Evolutionary conservation across 1,284 basidiomycete genomes (phyloP).

Genomic region (Ustilago loliicola): DNA sequence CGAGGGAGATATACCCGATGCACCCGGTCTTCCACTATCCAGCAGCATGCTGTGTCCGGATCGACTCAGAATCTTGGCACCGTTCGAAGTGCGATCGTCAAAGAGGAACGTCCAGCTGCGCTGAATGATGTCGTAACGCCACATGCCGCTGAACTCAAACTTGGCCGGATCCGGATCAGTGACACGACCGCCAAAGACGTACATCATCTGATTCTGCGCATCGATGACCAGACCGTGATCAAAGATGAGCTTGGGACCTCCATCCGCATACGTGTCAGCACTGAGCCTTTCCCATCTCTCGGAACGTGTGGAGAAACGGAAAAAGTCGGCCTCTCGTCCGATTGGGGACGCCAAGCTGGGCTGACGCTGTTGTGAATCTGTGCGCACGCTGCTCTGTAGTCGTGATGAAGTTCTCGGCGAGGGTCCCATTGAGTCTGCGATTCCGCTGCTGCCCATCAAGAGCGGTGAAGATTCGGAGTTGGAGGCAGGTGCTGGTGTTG

Average conservation of each 20-base stretch:
- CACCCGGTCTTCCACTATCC: constrained; percentile 55
- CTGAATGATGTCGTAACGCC: constrained; percentile 66
- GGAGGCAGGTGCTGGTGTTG: constrained; percentile 28
- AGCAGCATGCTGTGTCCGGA: constrained; percentile 70
- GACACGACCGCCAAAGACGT: constrained; percentile 82
- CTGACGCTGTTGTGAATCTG: constrained; percentile 36
- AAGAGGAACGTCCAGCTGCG: constrained; percentile 66
- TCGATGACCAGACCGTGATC: constrained; percentile 87
- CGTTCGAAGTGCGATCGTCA: constrained; percentile 60
- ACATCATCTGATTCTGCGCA: constrained; percentile 79
- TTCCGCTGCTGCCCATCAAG: constrained; percentile 11
- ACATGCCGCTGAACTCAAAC: constrained; percentile 69
- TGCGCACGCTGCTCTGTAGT: constrained; percentile 19
- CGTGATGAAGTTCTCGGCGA: constrained; percentile 31
- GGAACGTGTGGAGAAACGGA: constrained; percentile 67
- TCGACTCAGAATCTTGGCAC: constrained; percentile 48
- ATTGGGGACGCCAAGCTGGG: constrained; percentile 28
- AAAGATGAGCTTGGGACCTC: constrained; percentile 81
- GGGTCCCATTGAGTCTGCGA: constrained; percentile 21
- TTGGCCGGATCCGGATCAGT: constrained; percentile 74
- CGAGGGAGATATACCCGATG: constrained; percentile 43
- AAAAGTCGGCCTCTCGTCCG: constrained; percentile 66
- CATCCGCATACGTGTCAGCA: constrained; percentile 71
- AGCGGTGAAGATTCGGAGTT: constrained; percentile 42
- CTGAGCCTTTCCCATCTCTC: constrained; percentile 69